Evolutionary conservation across 2,329 filamentous ascomycete genomes (phyloP).

Genomic region (Immersiporthe knoxdaviesiana): DNA sequence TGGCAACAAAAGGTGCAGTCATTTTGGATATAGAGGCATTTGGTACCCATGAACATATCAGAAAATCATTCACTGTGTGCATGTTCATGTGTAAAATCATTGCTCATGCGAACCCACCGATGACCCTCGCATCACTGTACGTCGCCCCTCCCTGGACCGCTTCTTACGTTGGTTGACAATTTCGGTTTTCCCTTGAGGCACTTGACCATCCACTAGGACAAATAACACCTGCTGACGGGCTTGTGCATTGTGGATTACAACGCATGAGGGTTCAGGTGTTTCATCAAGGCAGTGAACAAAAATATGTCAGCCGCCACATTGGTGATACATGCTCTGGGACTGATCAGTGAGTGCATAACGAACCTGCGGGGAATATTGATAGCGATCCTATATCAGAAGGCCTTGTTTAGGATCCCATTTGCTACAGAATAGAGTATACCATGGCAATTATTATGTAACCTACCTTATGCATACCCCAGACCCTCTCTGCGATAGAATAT

Average conservation of each 20-base stretch:
- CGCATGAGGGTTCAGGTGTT: neutral
- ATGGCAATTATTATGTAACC: neutral
- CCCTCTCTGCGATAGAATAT: neutral
- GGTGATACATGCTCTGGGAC: neutral
- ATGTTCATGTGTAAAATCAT: neutral
- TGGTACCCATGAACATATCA: neutral
- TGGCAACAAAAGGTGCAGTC: neutral
- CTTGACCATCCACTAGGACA: neutral
- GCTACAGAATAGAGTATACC: neutral
- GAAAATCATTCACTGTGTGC: neutral
- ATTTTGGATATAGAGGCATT: neutral
- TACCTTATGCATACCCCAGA: neutral
- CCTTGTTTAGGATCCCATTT: neutral
- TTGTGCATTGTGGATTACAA: neutral
- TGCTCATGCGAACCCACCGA: neutral
- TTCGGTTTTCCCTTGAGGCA: neutral
- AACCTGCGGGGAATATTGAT: neutral
- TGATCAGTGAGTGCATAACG: neutral
- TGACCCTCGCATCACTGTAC: neutral
- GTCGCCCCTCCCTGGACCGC: neutral
- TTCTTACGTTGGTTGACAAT: too few relatives aligned
- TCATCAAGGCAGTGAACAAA: conserved; percentile 1
- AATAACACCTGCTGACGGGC: neutral
- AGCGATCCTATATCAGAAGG: neutral
- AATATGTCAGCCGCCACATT: neutral